phyloP scores from a whole-genome alignment of 2,329 filamentous ascomycete species.

The Apiospora rasikravindrae region DNA sequence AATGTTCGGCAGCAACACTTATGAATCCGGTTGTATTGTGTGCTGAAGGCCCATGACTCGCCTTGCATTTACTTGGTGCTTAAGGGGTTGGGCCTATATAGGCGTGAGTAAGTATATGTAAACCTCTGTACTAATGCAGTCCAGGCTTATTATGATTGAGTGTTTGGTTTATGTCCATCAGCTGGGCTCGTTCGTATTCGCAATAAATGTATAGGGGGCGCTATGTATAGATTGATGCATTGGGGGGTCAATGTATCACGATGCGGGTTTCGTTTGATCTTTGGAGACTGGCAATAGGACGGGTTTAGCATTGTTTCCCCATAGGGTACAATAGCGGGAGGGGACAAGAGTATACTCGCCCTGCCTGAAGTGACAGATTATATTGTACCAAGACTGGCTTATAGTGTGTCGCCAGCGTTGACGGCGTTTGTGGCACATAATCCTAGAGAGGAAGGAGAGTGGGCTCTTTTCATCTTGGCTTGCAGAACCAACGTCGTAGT shows the following conservation, averaged over 20 bases:
- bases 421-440: neutral
- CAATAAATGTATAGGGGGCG: neutral
- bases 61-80: neutral
- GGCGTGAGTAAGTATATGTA: neutral
- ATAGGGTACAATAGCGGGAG: neutral
- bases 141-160: too few species aligned
- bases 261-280: neutral
- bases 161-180: neutral
- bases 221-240: neutral
- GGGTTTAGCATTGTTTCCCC: neutral
- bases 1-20: too few species aligned
- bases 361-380: too few species aligned
- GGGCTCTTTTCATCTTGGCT: neutral
- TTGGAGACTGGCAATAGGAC: neutral
- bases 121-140: neutral
- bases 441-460: neutral
- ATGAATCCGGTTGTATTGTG: neutral
- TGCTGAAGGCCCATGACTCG: neutral
- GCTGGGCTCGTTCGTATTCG: neutral
- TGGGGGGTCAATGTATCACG: neutral
- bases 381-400: too few species aligned
- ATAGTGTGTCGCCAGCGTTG: too few species aligned
- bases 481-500: conserved; percentile 4
- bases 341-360: neutral
- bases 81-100: neutral